A percentile compares a stretch with the other conserved stretches of the same genome.
phyloP scores from a whole-genome alignment of 495 filamentous ascomycete genomes.

The Aspergillus coremiiformis region DNA sequence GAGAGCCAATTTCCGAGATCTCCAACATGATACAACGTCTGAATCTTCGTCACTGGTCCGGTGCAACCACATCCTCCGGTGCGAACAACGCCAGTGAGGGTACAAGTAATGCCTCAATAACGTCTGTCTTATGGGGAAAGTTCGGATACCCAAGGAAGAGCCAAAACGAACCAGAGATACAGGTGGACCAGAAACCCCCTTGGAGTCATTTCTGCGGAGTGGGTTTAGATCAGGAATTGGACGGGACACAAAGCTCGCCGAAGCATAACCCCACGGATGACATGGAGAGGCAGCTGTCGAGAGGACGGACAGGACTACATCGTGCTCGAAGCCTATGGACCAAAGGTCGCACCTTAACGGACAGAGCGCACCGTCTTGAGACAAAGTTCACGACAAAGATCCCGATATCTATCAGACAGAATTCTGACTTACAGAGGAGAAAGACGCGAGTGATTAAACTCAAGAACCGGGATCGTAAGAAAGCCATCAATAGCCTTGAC shows the following conservation, averaged over 20 bases:
- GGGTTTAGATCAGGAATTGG: background rate
- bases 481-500: background rate
- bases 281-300: constrained; percentile 6
- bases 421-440: constrained; percentile 10
- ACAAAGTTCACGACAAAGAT: constrained; percentile 8
- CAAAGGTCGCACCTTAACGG: constrained; percentile 11
- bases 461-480: constrained; percentile 9
- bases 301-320: constrained; percentile 8
- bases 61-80: constrained; percentile 2
- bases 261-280: background rate
- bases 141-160: constrained; percentile 15
- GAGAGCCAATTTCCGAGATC: constrained; percentile 8
- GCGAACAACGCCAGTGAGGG: constrained; percentile 8
- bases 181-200: constrained; percentile 5
- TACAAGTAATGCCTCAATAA: constrained; percentile 9
- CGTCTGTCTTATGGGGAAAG: constrained; percentile 24
- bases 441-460: constrained; percentile 5
- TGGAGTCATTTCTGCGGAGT: constrained; percentile 18
- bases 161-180: background rate
- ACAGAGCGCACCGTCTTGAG: constrained; percentile 12
- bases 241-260: constrained; percentile 2
- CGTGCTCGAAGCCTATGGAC: constrained; percentile 14
- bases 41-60: constrained; percentile 9
- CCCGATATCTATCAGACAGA: constrained; percentile 5
- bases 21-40: constrained; percentile 9